Evolutionary conservation across 2,329 filamentous ascomycete species (phyloP).

Genomic region (Monilinia fructicola): DNA sequence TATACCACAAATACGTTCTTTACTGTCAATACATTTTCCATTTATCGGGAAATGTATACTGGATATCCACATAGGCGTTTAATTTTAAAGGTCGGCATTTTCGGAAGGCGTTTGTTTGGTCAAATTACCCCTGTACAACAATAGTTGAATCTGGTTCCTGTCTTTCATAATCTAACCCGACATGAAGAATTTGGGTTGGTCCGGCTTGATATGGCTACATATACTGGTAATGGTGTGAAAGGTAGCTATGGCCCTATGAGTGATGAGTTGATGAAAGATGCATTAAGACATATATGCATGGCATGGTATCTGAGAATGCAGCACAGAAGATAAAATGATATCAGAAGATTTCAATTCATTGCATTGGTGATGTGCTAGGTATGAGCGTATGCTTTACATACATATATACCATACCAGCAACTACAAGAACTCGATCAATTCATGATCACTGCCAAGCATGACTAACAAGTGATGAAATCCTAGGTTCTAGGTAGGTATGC

Average conservation of each 20-base stretch:
- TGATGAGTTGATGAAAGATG: slow-evolving; percentile 15
- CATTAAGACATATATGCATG: not conserved
- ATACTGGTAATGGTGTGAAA: not conserved
- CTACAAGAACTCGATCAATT: not conserved
- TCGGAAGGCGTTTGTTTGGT: slow-evolving; percentile 16
- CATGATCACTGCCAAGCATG: not conserved
- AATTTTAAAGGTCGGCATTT: slow-evolving; percentile 20
- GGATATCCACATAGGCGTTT: slow-evolving; percentile 20
- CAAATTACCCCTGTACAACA: slow-evolving; percentile 21
- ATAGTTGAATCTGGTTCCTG: slow-evolving; percentile 20
- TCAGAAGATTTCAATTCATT: not conserved
- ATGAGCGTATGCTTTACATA: not conserved
- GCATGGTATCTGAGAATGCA: not conserved
- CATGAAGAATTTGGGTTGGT: slow-evolving; percentile 8
- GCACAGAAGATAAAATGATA: not conserved
- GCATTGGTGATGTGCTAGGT: not conserved
- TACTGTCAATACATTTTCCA: slow-evolving; percentile 21
- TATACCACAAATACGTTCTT: slow-evolving; percentile 20
- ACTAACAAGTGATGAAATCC: not conserved
- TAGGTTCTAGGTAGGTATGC: no score
- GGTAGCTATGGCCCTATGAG: slow-evolving; percentile 15
- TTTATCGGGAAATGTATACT: slow-evolving; percentile 15
- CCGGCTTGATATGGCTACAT: not conserved
- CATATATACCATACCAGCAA: not conserved
- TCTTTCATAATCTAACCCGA: slow-evolving; percentile 14